phyloP scores from a whole-genome alignment of 306 rosid species.

The Corylus americana region DNA sequence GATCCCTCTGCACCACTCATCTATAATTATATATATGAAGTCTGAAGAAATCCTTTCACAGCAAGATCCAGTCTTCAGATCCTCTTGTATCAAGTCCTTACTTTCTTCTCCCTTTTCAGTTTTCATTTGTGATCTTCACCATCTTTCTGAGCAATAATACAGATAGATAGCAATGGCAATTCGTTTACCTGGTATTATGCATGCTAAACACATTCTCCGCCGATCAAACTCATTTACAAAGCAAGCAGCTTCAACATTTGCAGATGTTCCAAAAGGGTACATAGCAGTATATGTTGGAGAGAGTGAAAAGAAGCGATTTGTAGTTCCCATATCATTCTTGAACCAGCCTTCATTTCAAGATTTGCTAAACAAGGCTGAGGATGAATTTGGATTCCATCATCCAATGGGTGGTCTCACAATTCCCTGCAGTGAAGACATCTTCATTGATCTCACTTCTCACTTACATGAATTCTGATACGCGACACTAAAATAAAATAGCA shows the following conservation, averaged over 20 bases:
- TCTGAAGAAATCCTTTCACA: not conserved
- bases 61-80: slow-evolving; percentile 1
- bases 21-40: not conserved
- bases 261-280: slow-evolving; percentile 48
- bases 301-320: slow-evolving; percentile 37
- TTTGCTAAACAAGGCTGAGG: slow-evolving; percentile 33
- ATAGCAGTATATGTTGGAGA: slow-evolving; percentile 62
- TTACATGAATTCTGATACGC: slow-evolving; percentile 9
- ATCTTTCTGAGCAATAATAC: not conserved
- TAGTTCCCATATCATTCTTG: slow-evolving; percentile 49
- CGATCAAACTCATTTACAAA: slow-evolving; percentile 26
- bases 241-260: slow-evolving; percentile 14
- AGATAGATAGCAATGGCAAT: slow-evolving; percentile 20
- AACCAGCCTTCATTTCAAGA: slow-evolving; percentile 44
- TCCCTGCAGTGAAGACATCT: slow-evolving; percentile 48
- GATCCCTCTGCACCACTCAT: not conserved
- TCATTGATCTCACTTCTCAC: slow-evolving; percentile 35
- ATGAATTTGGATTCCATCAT: slow-evolving; percentile 50
- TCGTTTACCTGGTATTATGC: slow-evolving; percentile 30
- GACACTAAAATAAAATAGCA: not conserved
- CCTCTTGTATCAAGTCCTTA: slow-evolving; percentile 1
- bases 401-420: slow-evolving; percentile 52
- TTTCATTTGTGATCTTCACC: not conserved
- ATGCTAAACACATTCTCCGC: slow-evolving; percentile 43
- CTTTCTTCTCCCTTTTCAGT: not conserved